A percentile compares a stretch with the other conserved stretches of the same genome.
phyloP scores from a whole-genome alignment of 768 basidiomycete species.

The Russula sp. region DNA sequence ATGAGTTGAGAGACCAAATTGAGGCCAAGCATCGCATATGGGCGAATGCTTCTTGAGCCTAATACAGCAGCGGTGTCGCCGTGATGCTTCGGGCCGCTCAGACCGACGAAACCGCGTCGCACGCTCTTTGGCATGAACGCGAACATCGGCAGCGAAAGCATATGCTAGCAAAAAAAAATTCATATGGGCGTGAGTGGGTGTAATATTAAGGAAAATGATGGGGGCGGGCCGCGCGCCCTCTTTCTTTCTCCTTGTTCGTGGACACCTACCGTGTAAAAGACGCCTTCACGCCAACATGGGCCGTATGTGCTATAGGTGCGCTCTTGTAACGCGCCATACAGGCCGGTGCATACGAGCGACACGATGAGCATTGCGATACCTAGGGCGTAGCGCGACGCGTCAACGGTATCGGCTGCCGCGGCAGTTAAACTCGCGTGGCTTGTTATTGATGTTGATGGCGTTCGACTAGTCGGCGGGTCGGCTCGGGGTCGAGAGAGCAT shows the following conservation, averaged over 20 bases:
- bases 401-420: slow-evolving; percentile 11
- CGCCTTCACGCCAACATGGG: slow-evolving; percentile 73
- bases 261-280: slow-evolving; percentile 72
- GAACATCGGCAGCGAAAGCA: slow-evolving; percentile 72
- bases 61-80: slow-evolving; percentile 17
- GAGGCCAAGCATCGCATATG: slow-evolving; percentile 49
- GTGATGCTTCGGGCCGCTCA: slow-evolving; percentile 21
- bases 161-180: slow-evolving; percentile 44
- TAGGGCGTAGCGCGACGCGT: slow-evolving; percentile 40
- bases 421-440: background rate
- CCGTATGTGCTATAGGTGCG: slow-evolving; percentile 67
- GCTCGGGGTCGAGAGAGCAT: slow-evolving; percentile 54
- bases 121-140: slow-evolving; percentile 51
- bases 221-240: no score
- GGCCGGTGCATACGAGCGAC: slow-evolving; percentile 59
- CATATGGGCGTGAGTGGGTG: no score
- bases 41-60: slow-evolving; percentile 24
- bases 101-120: slow-evolving; percentile 40
- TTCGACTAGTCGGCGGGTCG: slow-evolving; percentile 30
- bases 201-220: no score
- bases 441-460: background rate
- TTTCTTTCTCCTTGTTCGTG: background rate
- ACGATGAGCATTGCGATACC: slow-evolving; percentile 65
- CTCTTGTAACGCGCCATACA: slow-evolving; percentile 71
- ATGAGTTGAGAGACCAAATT: slow-evolving; percentile 70